Evolutionary conservation across 805 yeast species (phyloP).

Genomic region (Maudiozyma barnettii): DNA sequence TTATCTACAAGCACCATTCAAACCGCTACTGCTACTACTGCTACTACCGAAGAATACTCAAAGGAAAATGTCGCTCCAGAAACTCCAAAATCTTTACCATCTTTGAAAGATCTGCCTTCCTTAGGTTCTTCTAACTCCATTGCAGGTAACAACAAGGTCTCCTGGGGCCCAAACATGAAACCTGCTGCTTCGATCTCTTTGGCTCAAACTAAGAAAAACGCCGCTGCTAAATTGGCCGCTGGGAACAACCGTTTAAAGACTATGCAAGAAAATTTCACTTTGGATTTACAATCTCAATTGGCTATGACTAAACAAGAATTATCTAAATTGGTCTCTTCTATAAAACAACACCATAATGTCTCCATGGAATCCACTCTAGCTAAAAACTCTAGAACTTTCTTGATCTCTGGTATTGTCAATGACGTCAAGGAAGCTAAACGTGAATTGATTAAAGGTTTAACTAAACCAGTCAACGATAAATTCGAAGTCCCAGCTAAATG

Average conservation of each 20-base stretch:
- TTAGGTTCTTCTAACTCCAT: slow-evolving; percentile 42
- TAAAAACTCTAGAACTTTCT: slow-evolving; percentile 68
- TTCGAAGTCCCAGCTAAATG: slow-evolving; percentile 68
- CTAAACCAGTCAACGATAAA: slow-evolving; percentile 56
- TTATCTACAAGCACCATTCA: slow-evolving; percentile 1
- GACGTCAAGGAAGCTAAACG: slow-evolving; percentile 63
- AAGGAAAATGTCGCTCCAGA: background rate
- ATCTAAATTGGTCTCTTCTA: slow-evolving; percentile 51
- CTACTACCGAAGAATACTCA: background rate
- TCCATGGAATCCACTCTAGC: slow-evolving; percentile 78
- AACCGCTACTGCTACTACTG: background rate
- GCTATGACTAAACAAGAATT: slow-evolving; percentile 56
- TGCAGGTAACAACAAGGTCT: slow-evolving; percentile 17
- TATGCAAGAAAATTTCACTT: slow-evolving; percentile 70
- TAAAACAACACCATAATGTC: slow-evolving; percentile 48
- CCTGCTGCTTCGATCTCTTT: slow-evolving; percentile 17
- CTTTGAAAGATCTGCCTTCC: slow-evolving; percentile 50
- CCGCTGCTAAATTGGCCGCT: slow-evolving; percentile 12
- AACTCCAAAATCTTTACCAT: slow-evolving; percentile 16
- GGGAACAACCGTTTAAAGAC: slow-evolving; percentile 43
- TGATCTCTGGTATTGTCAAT: slow-evolving; percentile 65
- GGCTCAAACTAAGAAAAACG: slow-evolving; percentile 9
- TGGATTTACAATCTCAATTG: slow-evolving; percentile 60
- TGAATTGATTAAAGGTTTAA: slow-evolving; percentile 63
- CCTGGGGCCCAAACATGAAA: slow-evolving; percentile 44